Percentiles rank a stretch among this genome's conserved stretches.
Evolutionary conservation across 768 basidiomycete genomes (phyloP).

Genomic region (Pluteus cervinus): DNA sequence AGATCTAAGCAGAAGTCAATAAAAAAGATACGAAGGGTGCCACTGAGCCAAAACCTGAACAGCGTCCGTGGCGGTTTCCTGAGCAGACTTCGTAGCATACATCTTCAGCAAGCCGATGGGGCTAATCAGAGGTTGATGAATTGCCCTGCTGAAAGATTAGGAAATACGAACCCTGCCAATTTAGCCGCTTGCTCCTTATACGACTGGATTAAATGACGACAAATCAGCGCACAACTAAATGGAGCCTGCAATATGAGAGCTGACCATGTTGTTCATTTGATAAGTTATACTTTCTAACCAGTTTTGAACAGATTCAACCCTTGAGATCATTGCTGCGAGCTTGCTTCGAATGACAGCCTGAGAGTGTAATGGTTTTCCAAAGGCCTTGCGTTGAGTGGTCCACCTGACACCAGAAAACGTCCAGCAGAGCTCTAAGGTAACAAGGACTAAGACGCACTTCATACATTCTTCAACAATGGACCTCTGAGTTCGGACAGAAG

Average conservation of each 20-base stretch:
- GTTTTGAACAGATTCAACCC: conserved; percentile 61
- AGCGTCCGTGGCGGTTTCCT: conserved; percentile 63
- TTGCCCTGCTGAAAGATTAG: conserved; percentile 1
- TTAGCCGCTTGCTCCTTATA: conserved; percentile 73
- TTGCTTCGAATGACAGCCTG: conserved; percentile 88
- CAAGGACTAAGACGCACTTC: conserved; percentile 42
- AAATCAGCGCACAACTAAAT: neutral
- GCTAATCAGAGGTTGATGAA: conserved; percentile 21
- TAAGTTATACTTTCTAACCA: conserved; percentile 84
- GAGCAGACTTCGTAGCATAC: conserved; percentile 54
- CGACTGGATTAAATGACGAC: conserved; percentile 29
- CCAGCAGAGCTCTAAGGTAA: conserved; percentile 4
- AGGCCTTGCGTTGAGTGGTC: conserved; percentile 82
- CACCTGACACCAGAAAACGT: conserved; percentile 45
- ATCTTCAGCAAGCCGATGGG: conserved; percentile 71
- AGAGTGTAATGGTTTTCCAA: conserved; percentile 79
- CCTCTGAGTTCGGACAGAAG: conserved; percentile 64
- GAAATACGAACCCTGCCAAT: conserved; percentile 56
- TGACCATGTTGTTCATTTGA: conserved; percentile 83
- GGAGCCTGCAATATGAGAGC: too few relatives aligned
- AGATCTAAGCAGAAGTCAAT: conserved; percentile 38
- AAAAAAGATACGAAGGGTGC: conserved; percentile 1
- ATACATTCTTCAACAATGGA: conserved; percentile 42
- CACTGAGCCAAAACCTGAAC: conserved; percentile 44
- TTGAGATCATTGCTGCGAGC: conserved; percentile 73